Conservation (phyloP, 2,329 filamentous ascomycete genomes). For the Immersiporthe knoxdaviesiana region DNA sequence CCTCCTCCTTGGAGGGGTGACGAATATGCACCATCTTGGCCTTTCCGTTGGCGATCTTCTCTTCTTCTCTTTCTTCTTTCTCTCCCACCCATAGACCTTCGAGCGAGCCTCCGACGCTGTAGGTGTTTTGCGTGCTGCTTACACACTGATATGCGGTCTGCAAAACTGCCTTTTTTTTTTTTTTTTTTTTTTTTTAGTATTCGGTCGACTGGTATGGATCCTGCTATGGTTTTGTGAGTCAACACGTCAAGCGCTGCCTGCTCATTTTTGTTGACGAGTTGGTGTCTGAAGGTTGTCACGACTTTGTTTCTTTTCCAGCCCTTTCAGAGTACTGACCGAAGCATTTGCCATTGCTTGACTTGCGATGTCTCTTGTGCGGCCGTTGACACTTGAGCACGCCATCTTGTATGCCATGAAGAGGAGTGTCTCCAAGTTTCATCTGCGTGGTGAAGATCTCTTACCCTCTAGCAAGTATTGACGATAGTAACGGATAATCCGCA, state of each 20-base stretch:
- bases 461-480: not conserved
- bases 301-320: not conserved
- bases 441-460: too few species aligned
- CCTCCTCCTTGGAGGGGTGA: too few species aligned
- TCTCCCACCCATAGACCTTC: not conserved
- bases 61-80: not conserved
- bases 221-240: not conserved
- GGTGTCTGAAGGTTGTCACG: not conserved
- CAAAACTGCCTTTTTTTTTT: not conserved
- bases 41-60: too few species aligned
- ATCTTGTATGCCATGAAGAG: not conserved
- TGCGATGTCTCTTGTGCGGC: not conserved
- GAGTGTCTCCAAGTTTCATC: not conserved
- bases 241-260: not conserved
- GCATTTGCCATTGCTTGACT: not conserved
- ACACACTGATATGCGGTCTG: not conserved
- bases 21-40: too few species aligned
- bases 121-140: not conserved
- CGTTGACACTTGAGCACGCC: not conserved
- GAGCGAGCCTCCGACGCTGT: not conserved
- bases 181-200: too few species aligned
- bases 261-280: not conserved
- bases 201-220: not conserved
- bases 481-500: not conserved
- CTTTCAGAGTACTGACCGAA: not conserved